Conservation (phyloP, 2,329 filamentous ascomycete genomes). For the Botrytis pseudocinerea region DNA sequence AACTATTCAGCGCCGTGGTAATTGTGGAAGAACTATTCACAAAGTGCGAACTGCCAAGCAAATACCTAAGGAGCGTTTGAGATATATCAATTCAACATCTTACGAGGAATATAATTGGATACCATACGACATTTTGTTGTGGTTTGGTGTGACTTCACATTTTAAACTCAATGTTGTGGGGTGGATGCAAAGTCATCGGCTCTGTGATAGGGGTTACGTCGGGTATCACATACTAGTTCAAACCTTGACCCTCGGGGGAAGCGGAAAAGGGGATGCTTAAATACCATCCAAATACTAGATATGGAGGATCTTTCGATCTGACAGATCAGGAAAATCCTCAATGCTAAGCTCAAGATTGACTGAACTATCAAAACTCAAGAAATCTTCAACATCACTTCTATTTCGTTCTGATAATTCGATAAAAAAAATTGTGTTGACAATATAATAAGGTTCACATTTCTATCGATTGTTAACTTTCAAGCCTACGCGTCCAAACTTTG, state of each 20-base stretch:
- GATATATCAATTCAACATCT: neutral
- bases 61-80: neutral
- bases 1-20: neutral
- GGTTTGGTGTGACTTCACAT: neutral
- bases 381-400: neutral
- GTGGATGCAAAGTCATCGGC: neutral
- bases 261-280: neutral
- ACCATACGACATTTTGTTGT: neutral
- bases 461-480: neutral
- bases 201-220: neutral
- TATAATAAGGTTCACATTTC: neutral
- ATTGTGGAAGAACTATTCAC: neutral
- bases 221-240: neutral
- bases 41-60: neutral
- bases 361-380: neutral
- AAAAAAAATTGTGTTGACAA: fast-evolving
- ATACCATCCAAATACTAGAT: neutral
- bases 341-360: neutral
- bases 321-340: neutral
- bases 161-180: neutral
- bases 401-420: neutral
- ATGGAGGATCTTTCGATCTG: neutral
- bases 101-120: neutral
- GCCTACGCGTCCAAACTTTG: neutral
- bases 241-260: neutral